A percentile compares a stretch with the other conserved stretches of the same genome.
phyloP scores from a whole-genome alignment of 768 basidiomycete genomes.

The Lentinula guzmanii region DNA sequence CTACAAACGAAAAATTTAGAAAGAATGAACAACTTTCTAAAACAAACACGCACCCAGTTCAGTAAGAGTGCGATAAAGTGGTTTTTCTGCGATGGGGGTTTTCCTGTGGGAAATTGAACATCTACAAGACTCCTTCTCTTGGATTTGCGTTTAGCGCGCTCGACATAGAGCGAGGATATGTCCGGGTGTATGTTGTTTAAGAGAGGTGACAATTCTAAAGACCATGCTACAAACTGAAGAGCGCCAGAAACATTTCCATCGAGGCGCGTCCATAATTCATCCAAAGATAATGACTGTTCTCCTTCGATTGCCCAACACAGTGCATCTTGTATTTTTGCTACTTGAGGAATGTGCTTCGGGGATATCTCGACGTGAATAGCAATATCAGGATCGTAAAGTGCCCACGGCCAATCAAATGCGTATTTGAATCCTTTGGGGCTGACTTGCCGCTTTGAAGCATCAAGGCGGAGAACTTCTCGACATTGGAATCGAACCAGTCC shows the following conservation, averaged over 20 bases:
- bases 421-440: neutral
- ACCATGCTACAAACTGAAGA: neutral
- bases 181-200: neutral
- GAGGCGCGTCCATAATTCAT: neutral
- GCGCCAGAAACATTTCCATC: neutral
- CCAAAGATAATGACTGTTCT: neutral
- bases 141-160: neutral
- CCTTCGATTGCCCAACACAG: neutral
- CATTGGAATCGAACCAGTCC: constrained; percentile 28
- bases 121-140: neutral
- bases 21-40: neutral
- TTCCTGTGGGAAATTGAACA: neutral
- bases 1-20: neutral
- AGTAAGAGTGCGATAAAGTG: constrained; percentile 1
- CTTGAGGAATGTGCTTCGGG: neutral
- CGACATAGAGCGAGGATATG: neutral
- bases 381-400: neutral
- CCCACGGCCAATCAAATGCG: neutral
- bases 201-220: neutral
- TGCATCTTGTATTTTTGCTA: neutral
- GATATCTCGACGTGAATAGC: neutral
- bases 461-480: constrained; percentile 6
- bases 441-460: neutral
- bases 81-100: neutral
- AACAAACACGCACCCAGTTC: neutral